phyloP scores from a whole-genome alignment of 176 grass and related monocot species.

The Leersia perrieri region DNA sequence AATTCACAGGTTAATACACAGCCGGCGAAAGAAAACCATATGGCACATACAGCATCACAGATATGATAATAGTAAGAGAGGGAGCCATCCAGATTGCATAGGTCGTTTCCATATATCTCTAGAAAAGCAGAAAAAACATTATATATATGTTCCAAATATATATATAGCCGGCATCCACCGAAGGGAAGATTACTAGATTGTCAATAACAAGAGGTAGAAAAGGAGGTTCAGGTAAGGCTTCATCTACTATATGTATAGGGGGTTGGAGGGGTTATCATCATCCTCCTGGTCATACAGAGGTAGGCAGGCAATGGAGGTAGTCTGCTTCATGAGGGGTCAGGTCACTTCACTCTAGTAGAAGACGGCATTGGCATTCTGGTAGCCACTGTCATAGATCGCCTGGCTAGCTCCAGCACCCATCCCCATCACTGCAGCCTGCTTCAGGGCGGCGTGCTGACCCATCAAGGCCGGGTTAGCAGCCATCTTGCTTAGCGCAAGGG shows the following conservation, averaged over 20 bases:
- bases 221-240: conserved; percentile 30
- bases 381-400: conserved; percentile 74
- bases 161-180: conserved; percentile 13
- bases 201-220: neutral
- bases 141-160: neutral
- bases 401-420: conserved; percentile 70
- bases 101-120: neutral
- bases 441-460: conserved; percentile 65
- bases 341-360: conserved; percentile 59
- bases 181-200: conserved; percentile 26
- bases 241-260: conserved; percentile 47
- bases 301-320: neutral
- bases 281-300: neutral
- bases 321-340: conserved; percentile 13
- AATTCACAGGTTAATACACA: neutral
- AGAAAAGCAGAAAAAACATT: neutral
- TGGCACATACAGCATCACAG: neutral
- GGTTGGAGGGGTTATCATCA: conserved; percentile 12
- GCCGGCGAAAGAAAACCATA: neutral
- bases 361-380: conserved; percentile 47
- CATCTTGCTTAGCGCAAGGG: conserved; percentile 72
- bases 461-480: conserved; percentile 53
- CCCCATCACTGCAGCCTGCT: conserved; percentile 50
- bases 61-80: neutral
- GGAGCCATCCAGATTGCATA: neutral